Conservation (phyloP, 495 filamentous ascomycete genomes). For the Venustampulla echinocandica region DNA sequence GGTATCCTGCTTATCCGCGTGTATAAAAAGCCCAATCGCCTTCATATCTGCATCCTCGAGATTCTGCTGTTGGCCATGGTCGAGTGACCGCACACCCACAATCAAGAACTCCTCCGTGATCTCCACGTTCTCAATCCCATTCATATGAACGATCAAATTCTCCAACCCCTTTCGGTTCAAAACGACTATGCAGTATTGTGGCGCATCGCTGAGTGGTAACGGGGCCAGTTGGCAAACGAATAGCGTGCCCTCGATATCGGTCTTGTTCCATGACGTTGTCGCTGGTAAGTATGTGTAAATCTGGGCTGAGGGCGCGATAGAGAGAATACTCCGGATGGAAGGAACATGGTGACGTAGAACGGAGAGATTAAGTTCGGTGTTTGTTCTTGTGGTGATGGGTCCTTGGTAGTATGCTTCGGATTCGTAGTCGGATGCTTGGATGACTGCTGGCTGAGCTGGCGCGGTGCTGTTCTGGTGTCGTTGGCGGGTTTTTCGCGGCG, state of each 20-base stretch:
- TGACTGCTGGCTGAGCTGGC: constrained; percentile 21
- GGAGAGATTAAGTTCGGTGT: constrained; percentile 71
- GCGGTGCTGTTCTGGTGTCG: constrained; percentile 32
- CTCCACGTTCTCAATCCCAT: constrained; percentile 25
- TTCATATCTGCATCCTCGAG: neutral
- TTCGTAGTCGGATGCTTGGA: constrained; percentile 58
- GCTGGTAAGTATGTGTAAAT: constrained; percentile 64
- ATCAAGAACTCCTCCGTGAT: constrained; percentile 21
- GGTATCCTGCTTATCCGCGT: constrained; percentile 10
- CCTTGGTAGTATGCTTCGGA: constrained; percentile 37
- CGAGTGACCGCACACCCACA: neutral
- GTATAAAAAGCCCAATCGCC: constrained; percentile 5
- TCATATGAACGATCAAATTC: constrained; percentile 26
- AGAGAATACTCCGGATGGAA: constrained; percentile 53
- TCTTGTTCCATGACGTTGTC: constrained; percentile 64
- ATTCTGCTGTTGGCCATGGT: neutral
- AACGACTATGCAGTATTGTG: constrained; percentile 25
- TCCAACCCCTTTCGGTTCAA: constrained; percentile 29
- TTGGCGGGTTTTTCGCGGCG: constrained; percentile 28
- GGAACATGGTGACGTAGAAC: constrained; percentile 72
- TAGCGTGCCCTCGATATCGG: constrained; percentile 66
- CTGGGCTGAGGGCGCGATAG: constrained; percentile 68
- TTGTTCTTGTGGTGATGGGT: constrained; percentile 46
- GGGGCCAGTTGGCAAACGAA: constrained; percentile 56
- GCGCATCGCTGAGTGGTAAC: constrained; percentile 7